Conservation (phyloP, 257 asterid genomes). For the Solanum sitiens region DNA sequence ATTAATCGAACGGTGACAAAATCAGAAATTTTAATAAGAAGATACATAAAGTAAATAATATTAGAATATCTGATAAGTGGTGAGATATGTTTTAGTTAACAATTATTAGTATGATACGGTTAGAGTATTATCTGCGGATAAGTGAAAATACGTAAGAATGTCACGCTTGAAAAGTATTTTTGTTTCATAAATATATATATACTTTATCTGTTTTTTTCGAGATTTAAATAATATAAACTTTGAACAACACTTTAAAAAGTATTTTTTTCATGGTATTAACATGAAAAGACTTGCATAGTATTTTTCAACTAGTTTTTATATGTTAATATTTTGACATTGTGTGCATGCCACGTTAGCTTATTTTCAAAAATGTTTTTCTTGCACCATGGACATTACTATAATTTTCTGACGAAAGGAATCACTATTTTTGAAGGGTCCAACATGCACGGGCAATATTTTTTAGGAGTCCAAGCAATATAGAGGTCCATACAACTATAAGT, state of each 20-base stretch:
- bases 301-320: neutral
- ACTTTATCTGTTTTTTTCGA: neutral
- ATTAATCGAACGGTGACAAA: accelerated
- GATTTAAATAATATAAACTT: neutral
- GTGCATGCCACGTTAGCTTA: no score
- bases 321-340: neutral
- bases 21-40: neutral
- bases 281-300: neutral
- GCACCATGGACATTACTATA: no score
- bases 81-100: neutral
- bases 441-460: neutral
- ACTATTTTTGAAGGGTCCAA: neutral
- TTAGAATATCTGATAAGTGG: neutral
- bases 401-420: no score
- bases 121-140: no score
- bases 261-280: neutral
- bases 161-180: neutral
- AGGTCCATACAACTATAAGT: neutral
- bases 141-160: neutral
- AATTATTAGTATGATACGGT: no score
- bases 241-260: neutral
- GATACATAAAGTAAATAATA: neutral
- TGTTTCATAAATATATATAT: neutral
- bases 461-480: neutral
- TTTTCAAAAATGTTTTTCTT: no score